Evolutionary conservation across 73 alveolate species (phyloP).

Genomic region (Strombidium stylifer): DNA sequence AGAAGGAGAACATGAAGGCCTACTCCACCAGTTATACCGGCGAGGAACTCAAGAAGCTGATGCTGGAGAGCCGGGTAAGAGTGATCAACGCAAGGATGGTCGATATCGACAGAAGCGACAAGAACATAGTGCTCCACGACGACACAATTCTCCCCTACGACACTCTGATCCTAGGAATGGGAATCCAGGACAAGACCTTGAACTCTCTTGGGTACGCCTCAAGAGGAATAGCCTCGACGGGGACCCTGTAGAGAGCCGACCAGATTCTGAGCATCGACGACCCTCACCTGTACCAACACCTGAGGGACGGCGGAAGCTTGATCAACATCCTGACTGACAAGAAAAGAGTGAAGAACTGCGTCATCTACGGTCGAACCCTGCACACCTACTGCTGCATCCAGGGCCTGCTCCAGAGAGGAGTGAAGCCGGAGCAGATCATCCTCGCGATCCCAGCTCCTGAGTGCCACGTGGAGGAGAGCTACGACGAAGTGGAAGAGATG

Average conservation of each 20-base stretch:
- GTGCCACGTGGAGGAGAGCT: constrained; percentile 71
- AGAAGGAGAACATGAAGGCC: constrained; percentile 84
- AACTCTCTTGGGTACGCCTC: constrained; percentile 60
- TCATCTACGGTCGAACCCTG: constrained; percentile 94
- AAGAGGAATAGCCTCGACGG: constrained; percentile 80
- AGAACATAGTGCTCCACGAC: constrained; percentile 91
- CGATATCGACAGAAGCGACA: constrained; percentile 92
- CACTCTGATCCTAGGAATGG: constrained; percentile 90
- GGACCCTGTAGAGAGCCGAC: constrained; percentile 54
- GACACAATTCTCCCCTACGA: constrained; percentile 93
- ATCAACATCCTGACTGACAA: constrained; percentile 72
- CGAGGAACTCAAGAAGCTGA: constrained; percentile 88
- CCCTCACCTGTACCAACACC: constrained; percentile 84
- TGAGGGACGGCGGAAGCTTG: constrained; percentile 67
- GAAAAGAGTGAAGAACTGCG: constrained; percentile 73
- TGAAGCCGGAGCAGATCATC: constrained; percentile 87
- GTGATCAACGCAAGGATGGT: constrained; percentile 95
- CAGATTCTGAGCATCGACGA: constrained; percentile 86
- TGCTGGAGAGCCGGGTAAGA: constrained; percentile 95
- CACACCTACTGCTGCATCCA: constrained; percentile 87
- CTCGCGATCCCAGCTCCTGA: constrained; percentile 86
- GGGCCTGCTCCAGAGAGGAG: constrained; percentile 91
- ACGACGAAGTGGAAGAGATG: constrained; percentile 69
- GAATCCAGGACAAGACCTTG: constrained; percentile 89
- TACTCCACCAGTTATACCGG: constrained; percentile 89